Base-by-base conservation (phyloP, 257 asterid species). In the Coffea eugenioides region DNA sequence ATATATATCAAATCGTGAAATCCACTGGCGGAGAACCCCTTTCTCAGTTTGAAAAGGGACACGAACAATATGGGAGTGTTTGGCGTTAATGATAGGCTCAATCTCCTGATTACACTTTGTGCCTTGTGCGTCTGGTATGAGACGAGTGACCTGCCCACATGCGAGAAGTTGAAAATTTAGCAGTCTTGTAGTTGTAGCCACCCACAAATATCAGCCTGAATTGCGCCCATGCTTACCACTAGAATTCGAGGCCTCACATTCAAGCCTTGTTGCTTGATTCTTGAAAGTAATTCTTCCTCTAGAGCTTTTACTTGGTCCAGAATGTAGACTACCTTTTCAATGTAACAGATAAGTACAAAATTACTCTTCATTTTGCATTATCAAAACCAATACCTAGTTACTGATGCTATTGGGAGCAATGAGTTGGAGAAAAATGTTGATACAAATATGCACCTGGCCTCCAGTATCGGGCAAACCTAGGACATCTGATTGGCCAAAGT, bases 381-480 rank as follows among this genome's bases (percentile, higher is more conserved):
- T 1, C 1, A 23, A 7, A 13, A 23, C 7, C 0, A 61, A 61
- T 1, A 1, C 14, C 16, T 2, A 61, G 34, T 57, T 59, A 65
- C 67, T 21, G 16, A 56, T 46, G 72, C 68, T 11, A 11, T n/a
- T 43, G n/a, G 34, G 23, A 51, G 10, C n/a, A 36, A 6, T 46
- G 39, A 10, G 34, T 15, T 39, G 64, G n/a, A 77, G 27, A 65
- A 45, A 39, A 54, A 73, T 71, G 11, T n/a, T n/a, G 31, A 27
- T 41, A 57, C 2, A 56, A 56, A 3, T 56, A 41, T 65, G 57
- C 39, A 92, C 97, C 97, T 91, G 97, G 79, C 97, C 97, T 67
- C 97, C 97, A 8, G 94, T 92, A 81, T 93, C 96, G 31, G 98
- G 98, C 84, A 92, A 88, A 21, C 98, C 97, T 51, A 93, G 94